These are phyloP conservation scores for Blastocystis hominis DNA, from an alignment of 352 stramenopile species.

Conservation along the genomic window DNA sequence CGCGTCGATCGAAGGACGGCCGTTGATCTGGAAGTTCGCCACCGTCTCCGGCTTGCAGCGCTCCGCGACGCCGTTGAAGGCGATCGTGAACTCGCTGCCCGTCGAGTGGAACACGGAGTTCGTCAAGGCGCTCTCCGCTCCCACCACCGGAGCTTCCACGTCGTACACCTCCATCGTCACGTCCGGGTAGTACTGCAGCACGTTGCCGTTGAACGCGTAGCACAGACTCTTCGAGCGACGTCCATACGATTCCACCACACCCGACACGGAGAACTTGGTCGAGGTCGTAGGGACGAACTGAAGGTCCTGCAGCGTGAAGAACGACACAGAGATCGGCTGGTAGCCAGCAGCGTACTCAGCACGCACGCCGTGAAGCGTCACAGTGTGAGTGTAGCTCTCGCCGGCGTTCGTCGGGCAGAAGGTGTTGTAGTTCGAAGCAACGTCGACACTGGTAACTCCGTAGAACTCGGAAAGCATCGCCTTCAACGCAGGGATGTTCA, in stretches of 20 bases:
- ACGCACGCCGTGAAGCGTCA: constrained; percentile 13
- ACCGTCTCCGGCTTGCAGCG: constrained; percentile 42
- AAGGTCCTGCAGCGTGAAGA: neutral
- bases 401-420: constrained; percentile 16
- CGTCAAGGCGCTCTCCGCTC: neutral
- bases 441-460: neutral
- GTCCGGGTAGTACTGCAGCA: neutral
- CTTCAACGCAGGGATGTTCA: neutral
- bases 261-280: neutral
- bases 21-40: neutral
- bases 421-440: neutral
- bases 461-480: constrained; percentile 35
- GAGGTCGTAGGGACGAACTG: neutral
- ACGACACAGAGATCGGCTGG: neutral
- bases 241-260: neutral
- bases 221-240: neutral
- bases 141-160: neutral
- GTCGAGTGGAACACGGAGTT: neutral
- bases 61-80: constrained; percentile 38
- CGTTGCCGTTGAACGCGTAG: constrained; percentile 32
- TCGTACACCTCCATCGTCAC: constrained; percentile 43
- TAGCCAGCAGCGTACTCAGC: neutral
- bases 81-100: constrained; percentile 18
- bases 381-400: constrained; percentile 12
- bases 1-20: constrained; percentile 11